Conservation (phyloP, 495 filamentous ascomycete genomes). For the Daldinia bambusicola region DNA sequence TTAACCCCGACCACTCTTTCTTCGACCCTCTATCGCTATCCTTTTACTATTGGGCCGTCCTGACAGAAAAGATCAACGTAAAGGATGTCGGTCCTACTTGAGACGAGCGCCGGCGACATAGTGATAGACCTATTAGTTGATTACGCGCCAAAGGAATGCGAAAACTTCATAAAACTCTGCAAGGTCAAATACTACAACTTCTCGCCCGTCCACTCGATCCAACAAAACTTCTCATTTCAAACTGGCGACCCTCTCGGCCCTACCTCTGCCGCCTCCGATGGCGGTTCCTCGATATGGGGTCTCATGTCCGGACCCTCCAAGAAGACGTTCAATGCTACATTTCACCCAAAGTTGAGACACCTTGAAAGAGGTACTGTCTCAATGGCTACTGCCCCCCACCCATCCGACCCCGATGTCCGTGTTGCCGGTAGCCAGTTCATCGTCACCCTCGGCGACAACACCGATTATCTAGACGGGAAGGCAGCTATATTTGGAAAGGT, state of each 20-base stretch:
- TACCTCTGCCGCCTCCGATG: constrained; percentile 82
- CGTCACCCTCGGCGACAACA: constrained; percentile 84
- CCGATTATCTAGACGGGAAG: constrained; percentile 90
- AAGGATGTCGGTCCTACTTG: constrained; percentile 78
- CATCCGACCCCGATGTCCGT: constrained; percentile 80
- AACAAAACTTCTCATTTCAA: constrained; percentile 93
- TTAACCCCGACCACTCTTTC: not conserved
- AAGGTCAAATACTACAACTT: constrained; percentile 99
- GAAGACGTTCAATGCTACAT: constrained; percentile 82
- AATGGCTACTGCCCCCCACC: constrained; percentile 86
- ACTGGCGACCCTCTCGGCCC: constrained; percentile 94
- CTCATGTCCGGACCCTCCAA: constrained; percentile 75
- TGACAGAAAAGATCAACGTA: not conserved
- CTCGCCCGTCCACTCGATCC: constrained; percentile 85
- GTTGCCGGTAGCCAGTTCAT: constrained; percentile 90
- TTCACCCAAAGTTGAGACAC: constrained; percentile 87
- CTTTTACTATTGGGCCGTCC: not conserved
- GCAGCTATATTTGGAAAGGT: constrained; percentile 95
- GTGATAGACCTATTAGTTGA: constrained; percentile 91
- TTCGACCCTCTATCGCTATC: not conserved
- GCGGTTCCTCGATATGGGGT: constrained; percentile 92
- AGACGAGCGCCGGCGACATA: constrained; percentile 91
- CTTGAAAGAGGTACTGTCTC: constrained; percentile 87
- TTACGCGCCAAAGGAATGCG: constrained; percentile 86
- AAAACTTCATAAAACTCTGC: constrained; percentile 98